phyloP scores from a whole-genome alignment of 768 basidiomycete genomes.

The Auricularia heimuer region DNA sequence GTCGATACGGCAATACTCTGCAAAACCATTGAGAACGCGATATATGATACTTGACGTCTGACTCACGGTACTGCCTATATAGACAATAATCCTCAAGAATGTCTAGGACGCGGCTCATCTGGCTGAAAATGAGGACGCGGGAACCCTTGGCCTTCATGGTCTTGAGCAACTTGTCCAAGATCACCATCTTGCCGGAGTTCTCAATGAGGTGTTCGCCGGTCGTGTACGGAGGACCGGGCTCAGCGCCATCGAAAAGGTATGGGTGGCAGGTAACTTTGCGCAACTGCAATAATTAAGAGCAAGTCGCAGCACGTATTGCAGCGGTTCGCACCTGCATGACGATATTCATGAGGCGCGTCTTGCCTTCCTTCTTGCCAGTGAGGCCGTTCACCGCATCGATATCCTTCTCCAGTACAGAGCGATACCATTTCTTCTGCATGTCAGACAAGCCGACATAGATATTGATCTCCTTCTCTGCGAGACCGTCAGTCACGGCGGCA shows the following conservation, averaged over 20 bases:
- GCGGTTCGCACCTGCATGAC: conserved; percentile 70
- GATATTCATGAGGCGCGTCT: conserved; percentile 95
- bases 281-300: conserved; percentile 16
- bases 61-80: conserved; percentile 78
- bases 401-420: conserved; percentile 91
- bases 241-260: conserved; percentile 91
- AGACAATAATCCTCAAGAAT: conserved; percentile 96
- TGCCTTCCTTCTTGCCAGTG: conserved; percentile 96
- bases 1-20: conserved; percentile 95
- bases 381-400: conserved; percentile 96
- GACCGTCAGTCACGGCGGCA: neutral
- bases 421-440: conserved; percentile 98
- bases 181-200: conserved; percentile 95
- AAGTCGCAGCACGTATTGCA: too few relatives aligned
- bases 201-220: conserved; percentile 94
- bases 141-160: conserved; percentile 91
- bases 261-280: conserved; percentile 75
- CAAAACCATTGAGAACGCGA: neutral
- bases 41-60: conserved; percentile 6
- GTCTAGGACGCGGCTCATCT: conserved; percentile 98
- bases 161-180: conserved; percentile 84
- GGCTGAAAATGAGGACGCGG: conserved; percentile 92
- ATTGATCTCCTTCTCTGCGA: conserved; percentile 91
- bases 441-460: conserved; percentile 95
- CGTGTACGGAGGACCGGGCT: conserved; percentile 97